Base-by-base conservation (phyloP, 2,329 filamentous ascomycete species). In the Phyllosticta paracitricarpa region DNA sequence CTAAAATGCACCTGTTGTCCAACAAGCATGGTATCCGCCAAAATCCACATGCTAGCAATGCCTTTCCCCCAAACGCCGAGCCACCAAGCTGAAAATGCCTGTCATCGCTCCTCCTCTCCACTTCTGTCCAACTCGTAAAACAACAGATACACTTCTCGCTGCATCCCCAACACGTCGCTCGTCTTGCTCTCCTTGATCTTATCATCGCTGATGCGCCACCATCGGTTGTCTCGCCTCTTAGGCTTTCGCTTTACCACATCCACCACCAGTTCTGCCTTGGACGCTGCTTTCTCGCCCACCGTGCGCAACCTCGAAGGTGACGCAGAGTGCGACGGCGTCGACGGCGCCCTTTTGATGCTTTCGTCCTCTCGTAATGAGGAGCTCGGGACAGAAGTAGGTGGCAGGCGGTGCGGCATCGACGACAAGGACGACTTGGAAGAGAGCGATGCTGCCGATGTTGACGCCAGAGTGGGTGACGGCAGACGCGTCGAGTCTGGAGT, bases 141-240 rank as follows among this genome's bases (percentile, higher is more conserved):
- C 58, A 99, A 75, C 71, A 99, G 78, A 73, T 99, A 99, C 0
- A 97, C 93, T 75, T 99, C 94, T 68, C 87, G 88, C 75, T 97
- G 91, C 91, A 97, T 96, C 7, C 86, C 85, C 62, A 99, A 74
- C 6, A 99, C 91, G 67, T 99, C 94, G 60, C 82, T 84, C 5
- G 92, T 97, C 78, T 92, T 96, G 66, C 91, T 88, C 75, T 97
- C 93, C 71, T 93, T 94, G 68, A 97, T 85, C 75, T 95, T 96
- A 66, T 99, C 94, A 72, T 99, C 94, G 66, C 92, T 97, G 66
- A 99, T 96, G 40, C 94, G 85, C 94, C 94, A 99, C 94, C 94
- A 99, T 51, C 88, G 85, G 69, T 95, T 88, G 54, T 81, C 82
- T 12, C 78, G 75, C 69, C 84, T 85, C 66, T 81, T 83, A n/a